Evolutionary conservation across 2,329 filamentous ascomycete species (phyloP).

Genomic region (Fusarium sp.): DNA sequence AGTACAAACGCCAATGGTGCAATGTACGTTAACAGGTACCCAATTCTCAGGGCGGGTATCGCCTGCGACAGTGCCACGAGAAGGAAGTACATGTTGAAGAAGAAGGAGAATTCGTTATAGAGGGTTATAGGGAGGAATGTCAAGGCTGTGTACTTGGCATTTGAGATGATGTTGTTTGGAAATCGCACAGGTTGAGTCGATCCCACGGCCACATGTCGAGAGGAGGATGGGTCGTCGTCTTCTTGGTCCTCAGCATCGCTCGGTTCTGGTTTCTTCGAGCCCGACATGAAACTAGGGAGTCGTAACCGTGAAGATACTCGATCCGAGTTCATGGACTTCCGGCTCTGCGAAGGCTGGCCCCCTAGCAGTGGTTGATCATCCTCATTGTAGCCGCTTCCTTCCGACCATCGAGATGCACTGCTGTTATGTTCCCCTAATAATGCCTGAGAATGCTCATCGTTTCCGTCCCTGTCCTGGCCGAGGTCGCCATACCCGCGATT

Average conservation of each 20-base stretch:
- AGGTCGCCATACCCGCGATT: constrained; percentile 69
- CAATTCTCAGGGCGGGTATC: constrained; percentile 88
- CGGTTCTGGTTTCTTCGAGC: constrained; percentile 46
- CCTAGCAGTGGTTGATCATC: constrained; percentile 77
- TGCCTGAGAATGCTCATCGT: constrained; percentile 73
- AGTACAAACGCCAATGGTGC: constrained; percentile 93
- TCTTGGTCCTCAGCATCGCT: constrained; percentile 61
- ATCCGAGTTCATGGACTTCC: constrained; percentile 45
- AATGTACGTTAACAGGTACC: constrained; percentile 94
- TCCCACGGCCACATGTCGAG: constrained; percentile 80
- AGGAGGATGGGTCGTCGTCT: constrained; percentile 73
- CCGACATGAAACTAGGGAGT: constrained; percentile 74
- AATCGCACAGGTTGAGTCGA: constrained; percentile 78
- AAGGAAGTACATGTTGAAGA: constrained; percentile 99
- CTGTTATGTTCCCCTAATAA: constrained; percentile 73
- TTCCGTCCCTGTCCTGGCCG: constrained; percentile 64
- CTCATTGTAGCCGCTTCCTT: constrained; percentile 71
- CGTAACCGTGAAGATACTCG: constrained; percentile 63
- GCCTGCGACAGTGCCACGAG: constrained; percentile 94
- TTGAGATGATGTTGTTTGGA: constrained; percentile 91
- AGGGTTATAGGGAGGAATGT: constrained; percentile 94
- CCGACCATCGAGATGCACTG: constrained; percentile 66
- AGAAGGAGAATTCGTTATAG: constrained; percentile 99
- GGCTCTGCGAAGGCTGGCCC: constrained; percentile 45
- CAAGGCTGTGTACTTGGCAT: constrained; percentile 96